These are phyloP conservation scores for Inonotus hispidus DNA, from an alignment of 1,284 basidiomycete species.

Conservation along the genomic window DNA sequence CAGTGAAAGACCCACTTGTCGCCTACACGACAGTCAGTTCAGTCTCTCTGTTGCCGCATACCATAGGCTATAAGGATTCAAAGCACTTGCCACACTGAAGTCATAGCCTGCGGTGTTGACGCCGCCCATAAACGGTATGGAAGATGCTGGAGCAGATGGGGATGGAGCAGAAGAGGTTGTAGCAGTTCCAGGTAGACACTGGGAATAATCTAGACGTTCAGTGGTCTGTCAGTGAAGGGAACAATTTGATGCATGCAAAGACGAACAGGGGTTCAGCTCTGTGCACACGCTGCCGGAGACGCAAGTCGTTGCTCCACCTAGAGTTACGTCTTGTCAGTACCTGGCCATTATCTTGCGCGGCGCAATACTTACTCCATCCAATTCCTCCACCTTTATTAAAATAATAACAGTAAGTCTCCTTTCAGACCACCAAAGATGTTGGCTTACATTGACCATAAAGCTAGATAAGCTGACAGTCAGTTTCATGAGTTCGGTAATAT, in stretches of 20 bases:
- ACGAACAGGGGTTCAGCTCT: conserved; percentile 26
- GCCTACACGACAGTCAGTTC: not conserved
- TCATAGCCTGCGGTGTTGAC: conserved; percentile 26
- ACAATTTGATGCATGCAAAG: not conserved
- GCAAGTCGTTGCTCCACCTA: conserved; percentile 28
- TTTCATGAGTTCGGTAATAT: not conserved
- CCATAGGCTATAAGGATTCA: not conserved
- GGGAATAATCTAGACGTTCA: conserved; percentile 28
- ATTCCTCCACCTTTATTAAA: conserved; percentile 19
- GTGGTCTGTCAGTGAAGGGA: not conserved
- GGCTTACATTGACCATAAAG: conserved; percentile 14
- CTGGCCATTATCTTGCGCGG: not conserved
- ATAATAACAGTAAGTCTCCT: not conserved
- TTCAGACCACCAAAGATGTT: not conserved
- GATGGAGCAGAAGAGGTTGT: conserved; percentile 18
- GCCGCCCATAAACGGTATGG: conserved; percentile 16
- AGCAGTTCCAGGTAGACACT: conserved; percentile 29
- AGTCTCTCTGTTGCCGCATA: too few species aligned
- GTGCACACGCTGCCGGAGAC: conserved; percentile 30
- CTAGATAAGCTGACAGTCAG: not conserved
- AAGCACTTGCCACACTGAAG: conserved; percentile 20
- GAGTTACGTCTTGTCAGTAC: not conserved
- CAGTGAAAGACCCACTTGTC: conserved; percentile 24
- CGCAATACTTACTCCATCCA: conserved; percentile 22
- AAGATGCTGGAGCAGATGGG: not conserved